These are phyloP conservation scores for Pseudovirgaria hyperparasitica DNA, from an alignment of 2,329 filamentous ascomycete species.

Conservation along the genomic window DNA sequence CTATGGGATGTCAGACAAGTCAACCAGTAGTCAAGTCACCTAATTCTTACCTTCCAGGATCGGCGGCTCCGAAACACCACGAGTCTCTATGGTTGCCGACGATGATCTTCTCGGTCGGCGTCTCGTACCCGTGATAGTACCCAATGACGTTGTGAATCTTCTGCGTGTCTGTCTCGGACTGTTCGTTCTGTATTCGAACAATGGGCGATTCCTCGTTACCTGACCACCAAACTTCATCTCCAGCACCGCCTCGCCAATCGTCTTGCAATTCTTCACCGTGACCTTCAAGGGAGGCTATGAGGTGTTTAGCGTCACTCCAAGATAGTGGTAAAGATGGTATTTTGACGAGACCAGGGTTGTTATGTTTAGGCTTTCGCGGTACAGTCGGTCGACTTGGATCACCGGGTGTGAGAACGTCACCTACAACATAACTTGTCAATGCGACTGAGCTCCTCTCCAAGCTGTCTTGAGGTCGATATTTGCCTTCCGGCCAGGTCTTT, in stretches of 20 bases:
- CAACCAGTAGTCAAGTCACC: neutral
- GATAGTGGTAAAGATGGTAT: slow-evolving; percentile 86
- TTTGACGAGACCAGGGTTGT: slow-evolving; percentile 59
- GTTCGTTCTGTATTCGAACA: slow-evolving; percentile 72
- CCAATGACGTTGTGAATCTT: slow-evolving; percentile 89
- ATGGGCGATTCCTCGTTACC: slow-evolving; percentile 61
- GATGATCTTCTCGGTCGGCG: slow-evolving; percentile 69
- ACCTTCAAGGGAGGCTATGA: slow-evolving; percentile 65
- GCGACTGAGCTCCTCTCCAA: slow-evolving; percentile 75
- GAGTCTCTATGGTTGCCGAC: slow-evolving; percentile 90
- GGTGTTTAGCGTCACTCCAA: slow-evolving; percentile 73
- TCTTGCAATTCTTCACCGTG: slow-evolving; percentile 56
- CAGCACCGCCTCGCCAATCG: slow-evolving; percentile 66
- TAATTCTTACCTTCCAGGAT: slow-evolving; percentile 45
- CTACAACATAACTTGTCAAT: slow-evolving; percentile 69
- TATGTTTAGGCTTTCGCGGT: slow-evolving; percentile 53
- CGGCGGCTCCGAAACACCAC: slow-evolving; percentile 78
- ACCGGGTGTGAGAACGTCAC: slow-evolving; percentile 86
- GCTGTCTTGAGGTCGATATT: slow-evolving; percentile 67
- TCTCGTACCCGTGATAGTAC: slow-evolving; percentile 71
- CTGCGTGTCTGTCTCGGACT: slow-evolving; percentile 72
- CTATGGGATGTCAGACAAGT: slow-evolving; percentile 26
- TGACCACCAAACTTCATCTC: slow-evolving; percentile 70
- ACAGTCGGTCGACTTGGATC: slow-evolving; percentile 58
- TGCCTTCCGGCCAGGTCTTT: slow-evolving; percentile 59